A percentile compares a stretch with the other conserved stretches of the same genome.
Evolutionary conservation across 2,329 filamentous ascomycete genomes (phyloP).

Genomic region (Colletotrichum echinochloae): DNA sequence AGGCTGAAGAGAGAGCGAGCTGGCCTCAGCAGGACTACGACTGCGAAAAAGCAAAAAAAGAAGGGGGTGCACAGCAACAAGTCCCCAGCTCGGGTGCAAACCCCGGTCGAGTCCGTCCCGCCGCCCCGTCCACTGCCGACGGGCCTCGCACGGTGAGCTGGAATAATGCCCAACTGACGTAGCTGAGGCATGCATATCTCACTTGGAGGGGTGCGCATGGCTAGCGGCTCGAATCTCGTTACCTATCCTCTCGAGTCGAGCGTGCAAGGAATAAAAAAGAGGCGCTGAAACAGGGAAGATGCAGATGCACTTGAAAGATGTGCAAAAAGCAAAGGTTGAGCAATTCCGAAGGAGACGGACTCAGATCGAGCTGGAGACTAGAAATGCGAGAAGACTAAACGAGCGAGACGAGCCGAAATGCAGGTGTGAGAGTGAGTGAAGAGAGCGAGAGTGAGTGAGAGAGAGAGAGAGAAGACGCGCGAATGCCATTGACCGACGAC

Average conservation of each 20-base stretch:
- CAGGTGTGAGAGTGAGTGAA: not conserved
- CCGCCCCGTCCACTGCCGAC: conserved; percentile 5
- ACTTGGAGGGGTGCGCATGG: conserved; percentile 14
- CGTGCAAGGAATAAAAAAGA: conserved; percentile 13
- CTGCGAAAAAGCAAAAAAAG: conserved; percentile 24
- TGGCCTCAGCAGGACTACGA: not conserved
- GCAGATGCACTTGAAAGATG: conserved; percentile 35
- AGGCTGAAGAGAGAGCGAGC: conserved; percentile 23
- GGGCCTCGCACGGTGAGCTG: conserved; percentile 13
- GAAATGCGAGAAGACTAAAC: conserved; percentile 38
- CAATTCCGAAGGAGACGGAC: conserved; percentile 31
- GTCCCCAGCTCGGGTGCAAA: conserved; percentile 15
- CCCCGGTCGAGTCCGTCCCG: conserved; percentile 19
- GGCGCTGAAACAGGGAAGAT: conserved; percentile 40
- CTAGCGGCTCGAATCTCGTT: conserved; percentile 16
- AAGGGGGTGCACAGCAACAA: not conserved
- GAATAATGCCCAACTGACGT: conserved; percentile 27
- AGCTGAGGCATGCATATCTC: conserved; percentile 34
- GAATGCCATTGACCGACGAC: conserved; percentile 13
- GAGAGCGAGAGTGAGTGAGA: not conserved
- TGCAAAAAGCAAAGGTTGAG: conserved; percentile 37
- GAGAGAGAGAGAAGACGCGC: conserved; percentile 8
- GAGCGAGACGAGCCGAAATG: conserved; percentile 29
- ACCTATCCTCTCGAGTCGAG: conserved; percentile 5
- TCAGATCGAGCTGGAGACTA: conserved; percentile 18